These are phyloP conservation scores for Trichosporon sp. DNA, from an alignment of 1,284 basidiomycete species.

Conservation along the genomic window DNA sequence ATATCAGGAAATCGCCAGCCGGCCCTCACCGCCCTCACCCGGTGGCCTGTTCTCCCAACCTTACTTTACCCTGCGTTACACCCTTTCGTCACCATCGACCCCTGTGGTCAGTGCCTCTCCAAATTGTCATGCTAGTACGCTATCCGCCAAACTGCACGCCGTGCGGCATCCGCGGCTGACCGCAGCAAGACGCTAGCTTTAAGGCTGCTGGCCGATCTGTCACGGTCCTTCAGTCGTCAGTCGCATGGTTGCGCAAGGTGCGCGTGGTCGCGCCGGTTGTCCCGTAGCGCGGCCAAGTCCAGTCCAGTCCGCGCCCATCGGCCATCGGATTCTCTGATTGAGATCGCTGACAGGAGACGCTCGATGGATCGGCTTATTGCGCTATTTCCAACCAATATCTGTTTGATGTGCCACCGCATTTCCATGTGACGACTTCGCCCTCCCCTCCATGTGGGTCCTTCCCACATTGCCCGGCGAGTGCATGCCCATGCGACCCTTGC, in stretches of 20 bases:
- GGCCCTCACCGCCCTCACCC: background rate
- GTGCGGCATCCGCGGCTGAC: background rate
- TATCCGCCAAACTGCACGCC: background rate
- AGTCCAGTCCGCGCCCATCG: background rate
- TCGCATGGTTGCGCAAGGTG: background rate
- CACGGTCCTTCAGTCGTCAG: background rate
- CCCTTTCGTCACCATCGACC: conserved; percentile 7
- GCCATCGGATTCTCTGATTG: conserved; percentile 2
- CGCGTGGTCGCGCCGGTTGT: background rate
- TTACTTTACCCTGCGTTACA: conserved; percentile 11
- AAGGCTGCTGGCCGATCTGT: background rate
- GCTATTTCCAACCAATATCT: background rate
- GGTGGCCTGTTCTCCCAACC: background rate
- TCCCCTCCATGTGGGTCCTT: background rate
- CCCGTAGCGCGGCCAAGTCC: background rate
- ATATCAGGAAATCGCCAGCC: background rate
- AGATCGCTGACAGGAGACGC: background rate
- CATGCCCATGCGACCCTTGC: background rate
- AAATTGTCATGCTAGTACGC: conserved; percentile 15
- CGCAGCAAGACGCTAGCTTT: background rate
- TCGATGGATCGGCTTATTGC: background rate
- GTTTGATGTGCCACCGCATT: background rate
- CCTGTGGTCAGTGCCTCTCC: conserved; percentile 9
- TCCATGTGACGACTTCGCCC: background rate
- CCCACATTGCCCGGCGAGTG: background rate